Evolutionary conservation across 106 monocot genomes (phyloP).

Genomic region (Dendrobium huoshanense): DNA sequence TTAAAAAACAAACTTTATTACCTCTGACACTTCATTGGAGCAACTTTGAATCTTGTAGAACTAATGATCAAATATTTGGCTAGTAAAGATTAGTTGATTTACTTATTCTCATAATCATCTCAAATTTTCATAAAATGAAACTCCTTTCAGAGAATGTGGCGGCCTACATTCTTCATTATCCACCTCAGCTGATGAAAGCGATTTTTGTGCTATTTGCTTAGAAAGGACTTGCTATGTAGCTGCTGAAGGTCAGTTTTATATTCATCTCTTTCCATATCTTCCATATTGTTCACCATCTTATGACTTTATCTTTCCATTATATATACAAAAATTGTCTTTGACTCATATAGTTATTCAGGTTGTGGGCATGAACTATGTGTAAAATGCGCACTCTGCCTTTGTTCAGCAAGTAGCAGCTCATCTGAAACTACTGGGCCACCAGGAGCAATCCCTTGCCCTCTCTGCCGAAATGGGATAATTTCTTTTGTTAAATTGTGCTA

Average conservation of each 20-base stretch:
- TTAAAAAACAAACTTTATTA: too few species aligned
- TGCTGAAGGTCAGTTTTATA: conserved; percentile 40
- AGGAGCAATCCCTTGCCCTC: conserved; percentile 65
- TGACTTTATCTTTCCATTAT: neutral
- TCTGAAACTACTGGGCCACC: conserved; percentile 25
- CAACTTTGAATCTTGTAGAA: neutral
- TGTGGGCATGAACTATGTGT: conserved; percentile 62
- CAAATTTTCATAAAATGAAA: neutral
- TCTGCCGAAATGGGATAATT: conserved; percentile 54
- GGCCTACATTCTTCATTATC: conserved; percentile 33
- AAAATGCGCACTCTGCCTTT: conserved; percentile 54
- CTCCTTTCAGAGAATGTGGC: conserved; percentile 49
- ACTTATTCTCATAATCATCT: neutral
- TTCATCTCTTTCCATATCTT: neutral
- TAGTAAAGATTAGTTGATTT: neutral
- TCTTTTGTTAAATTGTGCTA: conserved; percentile 36
- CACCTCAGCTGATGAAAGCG: conserved; percentile 37
- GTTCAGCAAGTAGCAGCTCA: conserved; percentile 6
- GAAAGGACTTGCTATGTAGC: conserved; percentile 61
- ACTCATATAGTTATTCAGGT: conserved; percentile 13
- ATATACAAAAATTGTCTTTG: neutral
- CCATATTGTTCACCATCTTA: too few species aligned
- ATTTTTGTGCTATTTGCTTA: conserved; percentile 60
- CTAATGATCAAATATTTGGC: neutral
- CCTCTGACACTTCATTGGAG: too few species aligned